Base-by-base conservation (phyloP, 108 stramenopile genomes). In the Cyclotella atomus region DNA sequence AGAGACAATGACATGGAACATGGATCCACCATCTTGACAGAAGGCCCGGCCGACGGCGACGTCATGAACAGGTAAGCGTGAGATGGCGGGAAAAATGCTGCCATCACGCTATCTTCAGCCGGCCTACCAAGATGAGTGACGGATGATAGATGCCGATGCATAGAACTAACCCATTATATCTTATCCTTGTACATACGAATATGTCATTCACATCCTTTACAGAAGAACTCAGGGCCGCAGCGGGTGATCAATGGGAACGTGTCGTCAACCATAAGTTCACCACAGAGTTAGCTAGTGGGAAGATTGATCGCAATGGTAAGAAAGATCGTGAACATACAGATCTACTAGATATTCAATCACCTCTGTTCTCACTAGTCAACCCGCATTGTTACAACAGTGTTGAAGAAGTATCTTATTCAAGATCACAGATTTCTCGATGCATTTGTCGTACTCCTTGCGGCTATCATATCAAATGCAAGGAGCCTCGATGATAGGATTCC, bases 371-470 rank as follows among this genome's bases (percentile, higher is more conserved):
- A 14, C 2, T 49, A n/a, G n/a, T n/a, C n/a, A n/a, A n/a, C n/a
- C n/a, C n/a, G n/a, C n/a, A n/a, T n/a, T n/a, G n/a, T n/a, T n/a
- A n/a, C n/a, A 8, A 29, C 60, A 72, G 77, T 78, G 17, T 46
- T 88, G 23, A 75, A 65, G 30, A 74, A 73, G 32, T 90, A 91
- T 50, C 71, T 91, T 24, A 76, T 88, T 38, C 90, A 91, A 68
- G 90, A 91, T 71, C 77, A 83, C 76, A 67, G 87, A 16, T 91
- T 91, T 59, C 69, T 91, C 24, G 88, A 91, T 68, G 78, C 83
- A 8, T 91, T 91, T 65, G 77, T 85, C 2, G 46, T 85, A 16
- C 71, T 91, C 0, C 75, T 91, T 15, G 68, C 84, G 16, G 70
- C 73, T 38, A 82, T 83, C 30, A 70, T 91, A n/a, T 77, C 85